Base-by-base conservation (phyloP, 1,139 yeast species). In the Wickerhamiella pararugosa region DNA sequence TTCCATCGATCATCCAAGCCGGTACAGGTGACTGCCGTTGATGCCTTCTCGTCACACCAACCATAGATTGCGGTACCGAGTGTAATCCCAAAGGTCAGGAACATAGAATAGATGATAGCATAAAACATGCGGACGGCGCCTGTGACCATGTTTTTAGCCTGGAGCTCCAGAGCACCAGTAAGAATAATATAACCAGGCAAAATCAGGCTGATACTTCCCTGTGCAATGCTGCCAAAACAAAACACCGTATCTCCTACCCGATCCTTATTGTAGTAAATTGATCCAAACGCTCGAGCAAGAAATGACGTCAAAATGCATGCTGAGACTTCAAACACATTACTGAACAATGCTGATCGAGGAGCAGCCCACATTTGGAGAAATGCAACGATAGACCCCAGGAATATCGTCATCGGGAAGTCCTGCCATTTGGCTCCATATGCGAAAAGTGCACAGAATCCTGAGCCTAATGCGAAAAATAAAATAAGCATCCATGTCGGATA, bases 121-220 rank as follows among this genome's bases (percentile, higher is more conserved):
- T 87, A 87, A 56, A 87, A 84, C 96, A 90, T 84, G 53, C 97
- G 68, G 39, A 87, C 97, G 1, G 94, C 72, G 0, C 97, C 97
- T 0, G 96, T 94, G 27, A 87, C 95, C 41, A 87, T 60, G 54
- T 83, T 87, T 56, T 92, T 71, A 27, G 94, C 79, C 60, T 87
- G 97, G 38, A 87, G 65, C 55, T 87, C 97, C 45, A 87, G 64
- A 0, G 96, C 80, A 1, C 97, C 97, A 64, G 94, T 82, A 5
- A 65, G 62, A 59, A 87, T 87, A 49, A 84, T 84, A 58, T 86
- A 87, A 0, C 97, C 97, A 0, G 97, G 97, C 42, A 87, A 68
- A 57, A 87, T 87, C 52, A 90, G 67, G 0, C 96, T 94, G 44
- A 87, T 63, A 0, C 94, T 77, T 1, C 95, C 93, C 57, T 87